phyloP scores from a whole-genome alignment of 306 rosid genomes.

The Cucurbita moschata region DNA sequence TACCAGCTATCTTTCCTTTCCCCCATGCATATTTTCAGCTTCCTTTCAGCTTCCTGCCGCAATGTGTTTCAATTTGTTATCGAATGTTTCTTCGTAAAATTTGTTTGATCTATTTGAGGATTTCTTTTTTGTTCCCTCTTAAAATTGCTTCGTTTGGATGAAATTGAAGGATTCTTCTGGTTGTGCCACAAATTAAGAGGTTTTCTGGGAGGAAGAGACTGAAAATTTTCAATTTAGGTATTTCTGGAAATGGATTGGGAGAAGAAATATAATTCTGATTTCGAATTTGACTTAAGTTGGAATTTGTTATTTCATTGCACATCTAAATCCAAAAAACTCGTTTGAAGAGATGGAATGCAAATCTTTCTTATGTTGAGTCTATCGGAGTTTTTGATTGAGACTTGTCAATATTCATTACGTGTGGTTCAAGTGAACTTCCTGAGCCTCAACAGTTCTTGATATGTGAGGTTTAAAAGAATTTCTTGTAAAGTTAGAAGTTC shows the following conservation, averaged over 20 bases:
- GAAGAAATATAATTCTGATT: background rate
- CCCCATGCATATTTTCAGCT: too few species aligned
- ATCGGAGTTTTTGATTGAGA: background rate
- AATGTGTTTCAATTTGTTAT: background rate
- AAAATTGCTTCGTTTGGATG: background rate
- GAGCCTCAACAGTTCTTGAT: background rate
- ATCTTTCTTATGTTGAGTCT: background rate
- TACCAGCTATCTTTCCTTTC: too few species aligned
- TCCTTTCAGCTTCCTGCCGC: background rate
- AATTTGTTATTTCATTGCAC: background rate
- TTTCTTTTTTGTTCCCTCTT: background rate
- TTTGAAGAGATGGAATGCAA: background rate
- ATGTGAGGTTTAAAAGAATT: background rate
- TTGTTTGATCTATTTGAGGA: background rate
- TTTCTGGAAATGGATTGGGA: background rate
- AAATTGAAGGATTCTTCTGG: background rate
- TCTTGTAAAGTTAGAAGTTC: background rate
- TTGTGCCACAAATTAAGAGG: background rate
- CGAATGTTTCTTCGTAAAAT: background rate
- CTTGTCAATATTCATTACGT: background rate
- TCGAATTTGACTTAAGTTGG: background rate
- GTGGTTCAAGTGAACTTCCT: background rate
- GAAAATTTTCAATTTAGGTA: background rate
- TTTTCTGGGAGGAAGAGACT: background rate
- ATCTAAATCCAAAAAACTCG: background rate